Conservation (phyloP, 164 flowering plant genomes). For the Dillenia turbinata region DNA sequence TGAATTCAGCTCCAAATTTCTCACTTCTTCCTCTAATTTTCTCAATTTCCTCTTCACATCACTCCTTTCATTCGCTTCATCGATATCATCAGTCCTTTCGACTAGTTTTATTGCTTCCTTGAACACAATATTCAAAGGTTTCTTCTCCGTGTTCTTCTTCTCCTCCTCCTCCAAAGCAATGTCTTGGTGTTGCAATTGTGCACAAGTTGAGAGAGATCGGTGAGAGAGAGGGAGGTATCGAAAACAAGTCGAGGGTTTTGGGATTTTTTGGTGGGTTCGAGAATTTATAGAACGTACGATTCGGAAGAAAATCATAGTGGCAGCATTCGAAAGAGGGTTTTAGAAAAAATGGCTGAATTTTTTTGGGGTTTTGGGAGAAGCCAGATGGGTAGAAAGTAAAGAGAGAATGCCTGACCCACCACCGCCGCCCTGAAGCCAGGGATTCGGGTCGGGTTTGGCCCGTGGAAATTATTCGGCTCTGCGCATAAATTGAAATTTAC, state of each 20-base stretch:
- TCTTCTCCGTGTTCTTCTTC: background rate
- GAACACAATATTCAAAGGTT: slow-evolving; percentile 25
- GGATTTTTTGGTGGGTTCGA: slow-evolving; percentile 11
- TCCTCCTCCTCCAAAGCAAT: background rate
- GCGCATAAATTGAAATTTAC: too few species aligned
- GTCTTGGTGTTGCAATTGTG: background rate
- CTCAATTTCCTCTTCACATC: slow-evolving; percentile 19
- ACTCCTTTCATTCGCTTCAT: background rate
- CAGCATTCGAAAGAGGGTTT: background rate
- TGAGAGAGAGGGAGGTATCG: background rate
- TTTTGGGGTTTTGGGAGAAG: too few species aligned
- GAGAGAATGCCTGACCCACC: too few species aligned
- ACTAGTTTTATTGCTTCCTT: slow-evolving; percentile 29
- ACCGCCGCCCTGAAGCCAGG: too few species aligned
- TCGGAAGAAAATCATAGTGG: slow-evolving; percentile 17
- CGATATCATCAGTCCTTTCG: slow-evolving; percentile 5
- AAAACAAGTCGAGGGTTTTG: background rate
- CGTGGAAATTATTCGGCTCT: too few species aligned
- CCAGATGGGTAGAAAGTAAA: too few species aligned
- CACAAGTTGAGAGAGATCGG: background rate
- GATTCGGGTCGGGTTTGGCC: too few species aligned
- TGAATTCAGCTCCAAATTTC: slow-evolving; percentile 12
- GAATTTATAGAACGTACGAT: slow-evolving; percentile 7
- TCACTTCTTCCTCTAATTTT: slow-evolving; percentile 31
- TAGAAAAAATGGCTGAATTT: too few species aligned